Evolutionary conservation across 257 asterid genomes (phyloP).

Genomic region (Parsonsia alboflavescens): DNA sequence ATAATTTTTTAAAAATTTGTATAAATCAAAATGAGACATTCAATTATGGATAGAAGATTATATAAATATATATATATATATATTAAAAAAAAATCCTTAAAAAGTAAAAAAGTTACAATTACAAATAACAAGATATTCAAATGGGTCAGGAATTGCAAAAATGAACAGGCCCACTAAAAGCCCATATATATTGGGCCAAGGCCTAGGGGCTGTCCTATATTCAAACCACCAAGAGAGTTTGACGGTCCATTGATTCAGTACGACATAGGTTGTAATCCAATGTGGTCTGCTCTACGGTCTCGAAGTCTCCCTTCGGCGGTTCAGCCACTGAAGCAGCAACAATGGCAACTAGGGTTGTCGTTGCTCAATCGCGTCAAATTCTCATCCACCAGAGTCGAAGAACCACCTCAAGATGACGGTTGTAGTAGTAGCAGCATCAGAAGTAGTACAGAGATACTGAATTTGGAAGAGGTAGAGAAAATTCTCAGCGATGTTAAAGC

Average conservation of each 20-base stretch:
- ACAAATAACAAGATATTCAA: not conserved
- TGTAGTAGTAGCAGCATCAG: not conserved
- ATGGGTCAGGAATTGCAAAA: not conserved
- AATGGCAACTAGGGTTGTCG: constrained; percentile 22
- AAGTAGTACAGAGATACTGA: constrained; percentile 41
- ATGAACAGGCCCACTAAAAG: not conserved
- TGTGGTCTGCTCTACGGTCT: constrained; percentile 52
- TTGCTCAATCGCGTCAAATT: constrained; percentile 28
- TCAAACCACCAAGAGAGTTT: not conserved
- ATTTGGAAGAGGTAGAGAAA: constrained; percentile 76
- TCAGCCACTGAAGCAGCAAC: constrained; percentile 21
- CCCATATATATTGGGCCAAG: not conserved
- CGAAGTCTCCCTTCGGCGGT: constrained; percentile 34
- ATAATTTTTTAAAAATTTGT: too few species aligned
- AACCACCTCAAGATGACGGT: not conserved
- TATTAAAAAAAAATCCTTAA: too few species aligned
- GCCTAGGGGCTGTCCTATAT: not conserved
- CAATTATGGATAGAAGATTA: too few species aligned
- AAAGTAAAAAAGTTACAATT: too few species aligned
- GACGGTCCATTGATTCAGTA: too few species aligned
- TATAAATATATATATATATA: too few species aligned
- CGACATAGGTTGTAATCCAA: constrained; percentile 15
- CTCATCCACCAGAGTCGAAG: constrained; percentile 23
- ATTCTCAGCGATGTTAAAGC: constrained; percentile 80
- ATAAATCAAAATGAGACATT: too few species aligned